phyloP scores from a whole-genome alignment of 164 flowering plant genomes.

The Vitis rupestris region DNA sequence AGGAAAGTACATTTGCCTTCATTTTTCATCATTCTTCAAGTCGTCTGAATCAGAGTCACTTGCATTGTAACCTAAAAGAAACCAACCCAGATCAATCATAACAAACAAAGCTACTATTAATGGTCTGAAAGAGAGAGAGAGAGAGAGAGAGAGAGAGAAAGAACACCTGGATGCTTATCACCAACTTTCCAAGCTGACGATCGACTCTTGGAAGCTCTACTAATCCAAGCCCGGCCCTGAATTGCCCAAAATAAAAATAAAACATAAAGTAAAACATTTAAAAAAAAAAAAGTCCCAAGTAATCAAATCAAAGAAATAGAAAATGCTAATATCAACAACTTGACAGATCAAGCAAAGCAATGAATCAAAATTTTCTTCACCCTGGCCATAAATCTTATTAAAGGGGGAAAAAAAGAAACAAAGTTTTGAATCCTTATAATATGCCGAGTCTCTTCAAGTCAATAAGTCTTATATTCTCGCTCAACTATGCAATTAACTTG shows the following conservation, averaged over 20 bases:
- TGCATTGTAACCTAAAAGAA: constrained; percentile 45
- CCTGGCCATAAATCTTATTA: no score
- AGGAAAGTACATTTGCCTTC: constrained; percentile 2
- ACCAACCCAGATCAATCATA: neutral
- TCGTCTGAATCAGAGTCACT: constrained; percentile 67
- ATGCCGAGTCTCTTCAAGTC: no score
- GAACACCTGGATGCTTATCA: constrained; percentile 64
- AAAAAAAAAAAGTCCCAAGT: neutral
- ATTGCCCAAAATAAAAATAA: neutral
- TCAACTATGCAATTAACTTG: no score
- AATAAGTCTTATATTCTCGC: no score
- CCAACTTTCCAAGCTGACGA: constrained; percentile 75
- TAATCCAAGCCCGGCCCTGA: constrained; percentile 82
- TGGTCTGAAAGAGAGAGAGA: neutral
- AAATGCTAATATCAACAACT: no score
- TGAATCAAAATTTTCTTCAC: no score
- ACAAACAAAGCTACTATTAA: neutral
- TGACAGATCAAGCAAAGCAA: no score
- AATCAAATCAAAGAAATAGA: neutral
- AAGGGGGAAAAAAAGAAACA: no score
- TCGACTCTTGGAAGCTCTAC: constrained; percentile 66
- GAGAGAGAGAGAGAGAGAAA: neutral
- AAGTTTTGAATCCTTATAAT: no score
- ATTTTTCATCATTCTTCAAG: constrained; percentile 23
- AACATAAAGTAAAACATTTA: neutral